Conservation (phyloP, 2,329 filamentous ascomycete species). For the Ceratocystis alfenasii region DNA sequence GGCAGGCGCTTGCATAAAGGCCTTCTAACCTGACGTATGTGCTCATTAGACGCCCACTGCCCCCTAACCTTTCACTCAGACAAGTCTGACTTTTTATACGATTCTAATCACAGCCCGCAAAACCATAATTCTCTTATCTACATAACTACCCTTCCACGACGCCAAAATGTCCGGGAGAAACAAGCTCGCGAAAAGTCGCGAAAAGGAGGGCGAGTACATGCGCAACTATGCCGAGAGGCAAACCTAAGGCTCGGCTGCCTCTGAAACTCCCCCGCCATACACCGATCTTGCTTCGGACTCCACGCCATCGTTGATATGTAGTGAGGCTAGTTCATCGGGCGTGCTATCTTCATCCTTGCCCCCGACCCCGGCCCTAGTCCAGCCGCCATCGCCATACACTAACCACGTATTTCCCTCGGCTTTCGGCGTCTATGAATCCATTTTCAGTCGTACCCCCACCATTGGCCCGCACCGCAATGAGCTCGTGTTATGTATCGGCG, state of each 20-base stretch:
- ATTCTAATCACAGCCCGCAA: no score
- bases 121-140: no score
- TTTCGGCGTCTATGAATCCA: constrained; percentile 19
- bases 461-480: constrained; percentile 16
- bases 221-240: constrained; percentile 1
- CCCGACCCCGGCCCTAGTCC: background rate
- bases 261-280: background rate
- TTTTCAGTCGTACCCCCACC: constrained; percentile 8
- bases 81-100: no score
- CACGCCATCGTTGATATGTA: background rate
- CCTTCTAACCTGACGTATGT: no score
- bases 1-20: no score
- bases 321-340: background rate
- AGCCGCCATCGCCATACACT: background rate
- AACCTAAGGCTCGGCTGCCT: background rate
- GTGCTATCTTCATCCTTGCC: background rate
- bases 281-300: background rate
- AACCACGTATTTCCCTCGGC: constrained; percentile 16
- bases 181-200: background rate
- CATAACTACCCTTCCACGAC: no score
- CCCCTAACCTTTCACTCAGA: no score
- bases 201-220: constrained; percentile 16
- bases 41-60: no score
- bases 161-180: no score
- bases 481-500: constrained; percentile 10